Evolutionary conservation across 1,139 yeast genomes (phyloP).

Genomic region (Zygosaccharomyces sapae): DNA sequence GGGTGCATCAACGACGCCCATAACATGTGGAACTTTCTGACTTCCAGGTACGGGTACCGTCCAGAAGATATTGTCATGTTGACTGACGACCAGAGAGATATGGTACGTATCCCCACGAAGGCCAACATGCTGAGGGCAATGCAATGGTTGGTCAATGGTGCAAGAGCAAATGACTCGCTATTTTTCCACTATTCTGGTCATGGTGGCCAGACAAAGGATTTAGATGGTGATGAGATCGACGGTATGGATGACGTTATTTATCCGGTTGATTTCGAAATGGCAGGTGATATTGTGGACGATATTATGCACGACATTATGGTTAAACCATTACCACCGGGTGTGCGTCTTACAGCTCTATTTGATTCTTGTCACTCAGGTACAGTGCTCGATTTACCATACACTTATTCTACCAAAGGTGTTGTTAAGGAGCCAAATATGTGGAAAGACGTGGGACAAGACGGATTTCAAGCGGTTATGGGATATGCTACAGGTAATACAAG

Average conservation of each 20-base stretch:
- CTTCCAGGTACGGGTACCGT: slow-evolving; percentile 58
- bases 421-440: slow-evolving; percentile 83
- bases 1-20: slow-evolving; percentile 87
- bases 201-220: slow-evolving; percentile 79
- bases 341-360: slow-evolving; percentile 79
- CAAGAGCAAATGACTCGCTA: slow-evolving; percentile 77
- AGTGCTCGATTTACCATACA: slow-evolving; percentile 81
- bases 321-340: slow-evolving; percentile 71
- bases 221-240: slow-evolving; percentile 86
- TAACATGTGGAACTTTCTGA: slow-evolving; percentile 56
- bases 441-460: slow-evolving; percentile 79
- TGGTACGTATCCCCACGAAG: slow-evolving; percentile 66
- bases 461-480: slow-evolving; percentile 63
- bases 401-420: slow-evolving; percentile 86
- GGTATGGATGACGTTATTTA: slow-evolving; percentile 88
- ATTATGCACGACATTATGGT: slow-evolving; percentile 81
- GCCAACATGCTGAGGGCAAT: slow-evolving; percentile 79
- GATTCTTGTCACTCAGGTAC: slow-evolving; percentile 96
- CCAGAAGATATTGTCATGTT: slow-evolving; percentile 79
- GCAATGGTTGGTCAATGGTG: slow-evolving; percentile 84
- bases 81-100: slow-evolving; percentile 64
- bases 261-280: slow-evolving; percentile 77
- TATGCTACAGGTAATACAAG: slow-evolving; percentile 69
- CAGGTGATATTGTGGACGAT: slow-evolving; percentile 80
- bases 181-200: slow-evolving; percentile 93